Base-by-base conservation (phyloP, 768 basidiomycete genomes). In the Trichaptum fuscoviolaceum region DNA sequence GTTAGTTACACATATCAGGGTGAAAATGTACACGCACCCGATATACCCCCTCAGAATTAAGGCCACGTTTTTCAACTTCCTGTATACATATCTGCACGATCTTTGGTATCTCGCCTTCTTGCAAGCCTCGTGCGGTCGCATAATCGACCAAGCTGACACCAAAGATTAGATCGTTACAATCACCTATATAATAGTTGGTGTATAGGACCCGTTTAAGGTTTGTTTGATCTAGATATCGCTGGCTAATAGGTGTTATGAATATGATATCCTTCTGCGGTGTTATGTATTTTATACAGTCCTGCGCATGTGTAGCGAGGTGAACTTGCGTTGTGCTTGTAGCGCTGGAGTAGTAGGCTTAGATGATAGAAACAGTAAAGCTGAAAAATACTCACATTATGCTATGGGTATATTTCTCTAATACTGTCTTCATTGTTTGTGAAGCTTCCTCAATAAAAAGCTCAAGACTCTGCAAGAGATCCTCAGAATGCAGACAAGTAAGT, bases 81-180 rank as follows among this genome's bases (percentile, higher is more conserved):
- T 84, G 81, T 63, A 95, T 87, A 75, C 93, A 95, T 52, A 94
- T 85, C 66, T 82, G 81, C 17, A 96, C 79, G 63, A 96, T 91
- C 75, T 87, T 91, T 0, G 95, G 95, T 35, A 91, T 80, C 9
- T 89, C 86, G 12, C 86, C 86, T 68, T 95, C 93, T 20, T 77
- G 80, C 20, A 93, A 78, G 58, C 85, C 85, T 68, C 93, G 86
- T 9, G 92, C 84, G 52, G 90, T 93, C 18, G 95, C 92, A 72
- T 97, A 96, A 73, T 96, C 95, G 57, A 90, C 88, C 66, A 97
- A 78, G 70, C 86, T 89, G 69, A 96, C 87, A 25, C 95, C 95
- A 73, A 96, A 97, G 35, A 96, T 91, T 26, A 97, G 77, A 75
- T 96, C 94, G 64, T 84, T 85, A 73, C 95, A 97, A 73, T 88